Evolutionary conservation across 2,329 filamentous ascomycete genomes (phyloP).

Genomic region (Pseudopithomyces maydicus): DNA sequence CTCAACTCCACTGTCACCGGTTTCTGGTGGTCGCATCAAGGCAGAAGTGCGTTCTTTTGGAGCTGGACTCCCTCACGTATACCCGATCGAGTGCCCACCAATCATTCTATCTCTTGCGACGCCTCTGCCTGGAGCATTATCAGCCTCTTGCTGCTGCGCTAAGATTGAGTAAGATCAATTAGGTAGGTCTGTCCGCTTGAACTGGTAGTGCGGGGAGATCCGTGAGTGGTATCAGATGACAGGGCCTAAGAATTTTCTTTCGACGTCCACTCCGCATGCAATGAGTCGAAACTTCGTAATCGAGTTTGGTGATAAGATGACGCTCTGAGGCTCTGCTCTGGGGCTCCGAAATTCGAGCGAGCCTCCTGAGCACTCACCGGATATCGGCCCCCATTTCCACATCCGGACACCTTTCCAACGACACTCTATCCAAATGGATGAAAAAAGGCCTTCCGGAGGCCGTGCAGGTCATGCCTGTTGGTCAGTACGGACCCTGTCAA

Average conservation of each 20-base stretch:
- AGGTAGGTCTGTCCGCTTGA: conserved; percentile 10
- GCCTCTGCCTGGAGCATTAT: conserved; percentile 19
- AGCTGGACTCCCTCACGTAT: conserved; percentile 18
- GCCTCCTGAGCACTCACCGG: conserved; percentile 15
- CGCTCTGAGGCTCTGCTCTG: neutral
- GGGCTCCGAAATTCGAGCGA: neutral
- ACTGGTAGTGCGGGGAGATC: conserved; percentile 14
- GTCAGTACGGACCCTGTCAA: conserved; percentile 13
- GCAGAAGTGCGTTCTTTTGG: conserved; percentile 29
- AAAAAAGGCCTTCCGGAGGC: conserved; percentile 7
- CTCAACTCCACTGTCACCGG: conserved; percentile 38
- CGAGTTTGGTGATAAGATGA: too few relatives aligned
- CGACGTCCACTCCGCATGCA: neutral
- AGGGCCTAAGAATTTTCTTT: conserved; percentile 7
- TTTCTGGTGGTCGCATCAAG: conserved; percentile 31
- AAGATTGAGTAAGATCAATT: conserved; percentile 15
- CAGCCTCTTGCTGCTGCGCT: conserved; percentile 17
- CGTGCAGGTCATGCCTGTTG: conserved; percentile 10
- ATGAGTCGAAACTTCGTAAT: neutral
- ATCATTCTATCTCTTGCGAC: conserved; percentile 11
- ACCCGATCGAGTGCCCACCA: conserved; percentile 16
- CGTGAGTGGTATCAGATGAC: conserved; percentile 16
- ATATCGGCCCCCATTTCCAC: conserved; percentile 21
- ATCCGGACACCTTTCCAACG: conserved; percentile 11
- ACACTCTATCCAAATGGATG: conserved; percentile 1